Evolutionary conservation across 2,329 filamentous ascomycete genomes (phyloP), one percentile per base, ranked within the genome.

Genomic region (Fusarium sp.): DNA sequence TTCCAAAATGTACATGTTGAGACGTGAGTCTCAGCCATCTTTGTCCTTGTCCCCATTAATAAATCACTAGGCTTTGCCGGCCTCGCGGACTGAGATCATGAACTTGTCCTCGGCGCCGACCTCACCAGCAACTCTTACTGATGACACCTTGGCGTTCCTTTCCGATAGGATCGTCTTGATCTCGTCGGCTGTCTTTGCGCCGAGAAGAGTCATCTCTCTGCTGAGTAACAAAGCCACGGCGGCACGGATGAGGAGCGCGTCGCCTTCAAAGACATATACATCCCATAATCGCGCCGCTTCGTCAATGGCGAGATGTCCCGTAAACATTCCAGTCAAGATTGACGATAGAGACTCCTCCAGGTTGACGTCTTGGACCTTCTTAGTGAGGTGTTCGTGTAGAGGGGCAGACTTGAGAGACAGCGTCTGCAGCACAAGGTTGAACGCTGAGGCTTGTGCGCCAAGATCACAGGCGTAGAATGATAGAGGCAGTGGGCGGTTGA

Each of bases 251-350:
- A 95, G 84, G 1, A 93, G 85, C 1, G 89, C 86, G 72, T 97
- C 94, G 29, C 93, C 93, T 79, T 97, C 94, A 73, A 97, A 94
- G 4, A 93, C 90, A 74, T 94, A 94, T 0, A 96, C 90, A 72
- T 97, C 94, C 93, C 93, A 96, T 14, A 96, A 82, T 3, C 94
- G 85, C 2, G 91, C 89, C 5, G 91, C 92, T 74, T 93, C 89
- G 76, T 95, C 93, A 17, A 95, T 86, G 9, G 88, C 87, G 5
- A 94, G 83, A 42, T 88, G 85, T 17, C 83, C 81, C 0, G 92
- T 92, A 79, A 94, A 93, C 7, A 94, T 83, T 17, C 86, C 86
- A 7, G 87, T 88, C 76, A 94, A 93, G 60, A 93, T 83, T 16
- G 87, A 83, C 31, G 86, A 82, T 8, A 95, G 84, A 73, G 91